Conservation (phyloP, 116 monocot species). For the Trichopus zeylanicus region DNA sequence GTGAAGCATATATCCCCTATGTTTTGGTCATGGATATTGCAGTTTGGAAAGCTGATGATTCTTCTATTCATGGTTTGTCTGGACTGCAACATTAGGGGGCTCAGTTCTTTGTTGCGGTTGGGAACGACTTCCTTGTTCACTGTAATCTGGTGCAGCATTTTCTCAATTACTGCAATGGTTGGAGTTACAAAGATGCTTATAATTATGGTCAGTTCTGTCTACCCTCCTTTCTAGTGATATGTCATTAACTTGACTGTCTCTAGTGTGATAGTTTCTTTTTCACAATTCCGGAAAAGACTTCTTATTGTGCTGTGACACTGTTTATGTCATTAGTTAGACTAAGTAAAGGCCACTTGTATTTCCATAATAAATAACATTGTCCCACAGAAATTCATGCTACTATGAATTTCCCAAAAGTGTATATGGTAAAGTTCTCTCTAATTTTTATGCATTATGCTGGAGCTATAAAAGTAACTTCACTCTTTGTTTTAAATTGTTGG, state of each 20-base stretch:
- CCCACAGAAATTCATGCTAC: background rate
- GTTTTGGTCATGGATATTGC: constrained; percentile 39
- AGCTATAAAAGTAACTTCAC: background rate
- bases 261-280: no score
- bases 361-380: no score
- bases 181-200: constrained; percentile 66
- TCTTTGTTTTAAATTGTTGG: no score
- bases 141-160: constrained; percentile 65
- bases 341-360: no score
- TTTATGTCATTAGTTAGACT: no score
- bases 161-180: constrained; percentile 67
- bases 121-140: constrained; percentile 77
- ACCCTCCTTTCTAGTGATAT: background rate
- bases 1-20: constrained; percentile 46
- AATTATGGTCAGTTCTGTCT: constrained; percentile 39
- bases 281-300: no score
- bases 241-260: no score
- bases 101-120: constrained; percentile 66
- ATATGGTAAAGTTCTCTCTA: background rate
- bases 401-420: background rate
- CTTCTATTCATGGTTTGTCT: constrained; percentile 65
- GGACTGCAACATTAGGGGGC: constrained; percentile 69
- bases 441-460: background rate
- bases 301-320: no score
- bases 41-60: constrained; percentile 45